These are phyloP conservation scores for Sordariomycetes sp. DNA, from an alignment of 2,329 filamentous ascomycete species.

Conservation along the genomic window DNA sequence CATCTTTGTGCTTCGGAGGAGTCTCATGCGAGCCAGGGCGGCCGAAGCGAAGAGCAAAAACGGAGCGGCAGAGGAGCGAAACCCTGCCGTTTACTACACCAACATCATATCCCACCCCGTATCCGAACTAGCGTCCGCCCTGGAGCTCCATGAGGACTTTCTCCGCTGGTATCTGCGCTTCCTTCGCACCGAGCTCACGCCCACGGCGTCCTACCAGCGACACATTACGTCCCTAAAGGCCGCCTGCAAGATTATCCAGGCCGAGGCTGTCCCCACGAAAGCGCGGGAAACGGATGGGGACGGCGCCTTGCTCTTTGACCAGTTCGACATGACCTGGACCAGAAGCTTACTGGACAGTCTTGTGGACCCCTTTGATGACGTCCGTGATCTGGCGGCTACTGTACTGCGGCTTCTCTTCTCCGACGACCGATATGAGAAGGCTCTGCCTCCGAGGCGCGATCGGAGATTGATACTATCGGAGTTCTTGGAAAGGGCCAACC, in stretches of 20 bases:
- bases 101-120: constrained; percentile 25
- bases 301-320: constrained; percentile 23
- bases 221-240: constrained; percentile 72
- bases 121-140: constrained; percentile 19
- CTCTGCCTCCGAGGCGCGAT: constrained; percentile 5
- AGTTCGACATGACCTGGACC: constrained; percentile 36
- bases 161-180: constrained; percentile 64
- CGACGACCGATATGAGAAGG: constrained; percentile 15
- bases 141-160: constrained; percentile 47
- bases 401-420: constrained; percentile 36
- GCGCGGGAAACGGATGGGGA: constrained; percentile 23
- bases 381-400: constrained; percentile 46
- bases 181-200: constrained; percentile 57
- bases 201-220: constrained; percentile 79
- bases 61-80: constrained; percentile 7
- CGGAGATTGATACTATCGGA: constrained; percentile 21
- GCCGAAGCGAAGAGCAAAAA: not conserved
- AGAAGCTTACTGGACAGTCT: constrained; percentile 64
- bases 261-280: constrained; percentile 45
- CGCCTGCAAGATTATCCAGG: constrained; percentile 51
- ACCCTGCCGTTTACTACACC: constrained; percentile 20
- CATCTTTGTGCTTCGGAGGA: constrained; percentile 39
- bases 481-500: constrained; percentile 39
- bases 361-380: constrained; percentile 86
- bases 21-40: constrained; percentile 13